Conservation (phyloP, 306 rosid genomes). For the Malus fusca region DNA sequence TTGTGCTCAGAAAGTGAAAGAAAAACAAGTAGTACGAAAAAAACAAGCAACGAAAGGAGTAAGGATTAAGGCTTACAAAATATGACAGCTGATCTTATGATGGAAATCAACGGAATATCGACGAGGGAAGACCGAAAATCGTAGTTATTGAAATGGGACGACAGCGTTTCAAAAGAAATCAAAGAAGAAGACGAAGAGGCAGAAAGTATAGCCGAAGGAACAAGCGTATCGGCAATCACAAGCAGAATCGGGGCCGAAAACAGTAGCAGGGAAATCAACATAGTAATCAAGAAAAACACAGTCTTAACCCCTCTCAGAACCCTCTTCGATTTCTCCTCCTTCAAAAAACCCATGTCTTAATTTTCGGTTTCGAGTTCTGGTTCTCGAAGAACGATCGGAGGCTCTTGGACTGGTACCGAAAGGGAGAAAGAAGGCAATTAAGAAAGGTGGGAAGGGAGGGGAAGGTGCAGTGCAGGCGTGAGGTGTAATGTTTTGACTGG, state of each 20-base stretch:
- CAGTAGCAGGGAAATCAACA: constrained; percentile 68
- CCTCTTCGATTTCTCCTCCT: constrained; percentile 66
- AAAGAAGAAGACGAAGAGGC: constrained; percentile 42
- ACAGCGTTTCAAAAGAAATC: constrained; percentile 34
- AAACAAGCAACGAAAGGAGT: not conserved
- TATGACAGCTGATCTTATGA: constrained; percentile 67
- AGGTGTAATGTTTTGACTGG: constrained; percentile 46
- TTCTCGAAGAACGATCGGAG: not conserved
- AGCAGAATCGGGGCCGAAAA: constrained; percentile 81
- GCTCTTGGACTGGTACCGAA: not conserved
- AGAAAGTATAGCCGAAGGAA: constrained; percentile 78
- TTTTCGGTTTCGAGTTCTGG: not conserved
- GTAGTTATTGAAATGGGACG: constrained; percentile 63
- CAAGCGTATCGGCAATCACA: constrained; percentile 59
- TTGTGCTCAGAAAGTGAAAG: not conserved
- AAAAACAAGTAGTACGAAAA: not conserved
- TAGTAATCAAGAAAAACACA: constrained; percentile 68
- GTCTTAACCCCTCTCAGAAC: constrained; percentile 66
- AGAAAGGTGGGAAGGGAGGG: not conserved
- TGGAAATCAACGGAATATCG: constrained; percentile 81
- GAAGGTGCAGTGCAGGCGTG: constrained; percentile 37
- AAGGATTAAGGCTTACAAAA: constrained; percentile 51
- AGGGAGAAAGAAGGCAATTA: not conserved
- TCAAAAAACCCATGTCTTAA: constrained; percentile 55
- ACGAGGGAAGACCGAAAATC: constrained; percentile 78